phyloP scores from a whole-genome alignment of 2,329 filamentous ascomycete genomes.

The Aspergillus luchuensis region DNA sequence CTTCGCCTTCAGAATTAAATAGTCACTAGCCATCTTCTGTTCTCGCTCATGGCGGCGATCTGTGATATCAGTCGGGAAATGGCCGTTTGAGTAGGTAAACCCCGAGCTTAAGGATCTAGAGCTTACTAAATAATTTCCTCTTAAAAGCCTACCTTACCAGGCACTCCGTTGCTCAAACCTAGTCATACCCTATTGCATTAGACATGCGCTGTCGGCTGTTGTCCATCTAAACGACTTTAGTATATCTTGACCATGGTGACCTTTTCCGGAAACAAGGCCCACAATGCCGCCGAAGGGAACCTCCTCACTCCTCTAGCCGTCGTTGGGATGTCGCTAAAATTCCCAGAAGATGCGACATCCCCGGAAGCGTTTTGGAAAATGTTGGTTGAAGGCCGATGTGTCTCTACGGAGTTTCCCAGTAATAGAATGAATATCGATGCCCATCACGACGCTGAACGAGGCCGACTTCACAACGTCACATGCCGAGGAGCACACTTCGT shows the following conservation, averaged over 20 bases:
- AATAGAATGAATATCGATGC: conserved; percentile 29
- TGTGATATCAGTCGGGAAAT: neutral
- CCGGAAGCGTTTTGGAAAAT: conserved; percentile 27
- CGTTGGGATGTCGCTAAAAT: conserved; percentile 24
- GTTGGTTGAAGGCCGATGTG: conserved; percentile 22
- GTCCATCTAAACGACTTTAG: neutral
- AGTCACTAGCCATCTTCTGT: neutral
- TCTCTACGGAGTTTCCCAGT: conserved; percentile 24
- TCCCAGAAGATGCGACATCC: conserved; percentile 23
- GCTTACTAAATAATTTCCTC: neutral
- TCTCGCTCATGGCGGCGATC: neutral
- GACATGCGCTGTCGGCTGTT: neutral
- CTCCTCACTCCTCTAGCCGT: conserved; percentile 22
- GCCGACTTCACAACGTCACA: conserved; percentile 17
- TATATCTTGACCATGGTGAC: neutral
- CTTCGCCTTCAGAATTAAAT: neutral
- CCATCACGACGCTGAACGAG: conserved; percentile 24
- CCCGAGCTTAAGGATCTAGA: neutral
- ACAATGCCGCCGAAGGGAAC: neutral
- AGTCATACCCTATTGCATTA: too few relatives aligned
- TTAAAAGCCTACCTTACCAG: neutral
- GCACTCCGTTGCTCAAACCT: neutral
- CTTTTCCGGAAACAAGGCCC: neutral
- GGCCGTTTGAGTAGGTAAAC: neutral
- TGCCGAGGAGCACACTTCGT: conserved; percentile 23